Base-by-base conservation (phyloP, 2,329 filamentous ascomycete genomes). In the Monilinia aucupariae region DNA sequence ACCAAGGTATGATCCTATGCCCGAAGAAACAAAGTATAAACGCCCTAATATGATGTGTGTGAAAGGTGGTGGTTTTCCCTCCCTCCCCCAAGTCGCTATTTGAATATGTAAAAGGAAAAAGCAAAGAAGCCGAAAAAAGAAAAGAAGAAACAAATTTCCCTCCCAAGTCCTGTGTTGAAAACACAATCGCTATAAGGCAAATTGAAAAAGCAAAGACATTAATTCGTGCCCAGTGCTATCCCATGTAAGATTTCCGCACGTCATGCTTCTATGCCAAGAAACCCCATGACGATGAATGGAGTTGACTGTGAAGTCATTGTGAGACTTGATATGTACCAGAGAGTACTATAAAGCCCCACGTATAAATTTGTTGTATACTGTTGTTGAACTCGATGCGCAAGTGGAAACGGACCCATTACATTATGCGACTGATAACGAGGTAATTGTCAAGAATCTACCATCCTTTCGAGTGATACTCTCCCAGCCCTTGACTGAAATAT, bases 391-490 rank as follows among this genome's bases (percentile, higher is more conserved):
- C 66, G 61, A 68, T 65, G 69, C 64, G 68, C 67, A 65, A 63
- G 30, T 48, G 39, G 50, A 39, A 51, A 63, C 34, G 4, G 15
- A 56, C 52, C 60, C 64, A 68, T 68, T 68, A 69, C 58, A 70
- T 70, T 68, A 70, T 65, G 66, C 67, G 68, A 64, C 68, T 67
- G n/a, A 66, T 64, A 47, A 55, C 61, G 63, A 64, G 62, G 50
- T 61, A 49, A 53, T 17, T 47, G 13, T 47, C 39, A 54, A 41
- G 45, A 51, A 62, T 69, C 63, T 85, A 96, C 91, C 91, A 96
- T 72, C 91, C 91, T 75, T 91, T 90, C 67, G 87, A 83, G 74
- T 96, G 89, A 77, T 94, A 96, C 71, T 92, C 90, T 74, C 85
- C 85, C 58, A 81, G 78, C n/a, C 91, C 91, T 74, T 88, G 86